Percentiles rank a stretch among this genome's conserved stretches.
phyloP scores from a whole-genome alignment of 306 rosid genomes.

The Cucurbita pepo region DNA sequence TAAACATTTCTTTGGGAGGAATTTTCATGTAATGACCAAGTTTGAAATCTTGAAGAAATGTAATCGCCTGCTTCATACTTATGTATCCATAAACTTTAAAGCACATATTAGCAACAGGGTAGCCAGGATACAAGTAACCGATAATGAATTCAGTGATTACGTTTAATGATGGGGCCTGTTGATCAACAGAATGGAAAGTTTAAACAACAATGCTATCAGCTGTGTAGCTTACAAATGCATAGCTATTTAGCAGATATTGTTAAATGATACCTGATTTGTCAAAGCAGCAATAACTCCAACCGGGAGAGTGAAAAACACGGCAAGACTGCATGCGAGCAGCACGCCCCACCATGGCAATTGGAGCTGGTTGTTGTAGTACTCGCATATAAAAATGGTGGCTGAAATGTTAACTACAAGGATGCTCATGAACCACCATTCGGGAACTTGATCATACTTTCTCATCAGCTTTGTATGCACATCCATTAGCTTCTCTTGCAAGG shows the following conservation, averaged over 20 bases:
- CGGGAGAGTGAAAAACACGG: conserved; percentile 60
- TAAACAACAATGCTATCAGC: background rate
- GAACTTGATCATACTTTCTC: conserved; percentile 56
- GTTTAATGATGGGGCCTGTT: conserved; percentile 45
- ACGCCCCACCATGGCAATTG: conserved; percentile 89
- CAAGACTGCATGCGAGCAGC: conserved; percentile 50
- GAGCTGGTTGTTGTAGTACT: conserved; percentile 42
- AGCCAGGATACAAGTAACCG: conserved; percentile 69
- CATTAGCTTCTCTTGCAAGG: conserved; percentile 37
- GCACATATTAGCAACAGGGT: conserved; percentile 67
- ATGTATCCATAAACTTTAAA: conserved; percentile 63
- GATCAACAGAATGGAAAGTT: background rate
- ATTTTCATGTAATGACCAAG: conserved; percentile 94
- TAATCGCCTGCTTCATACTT: conserved; percentile 57
- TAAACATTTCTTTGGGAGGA: conserved; percentile 73
- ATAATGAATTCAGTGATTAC: conserved; percentile 63
- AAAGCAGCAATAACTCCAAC: conserved; percentile 61
- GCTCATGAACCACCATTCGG: conserved; percentile 69
- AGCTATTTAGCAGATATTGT: background rate
- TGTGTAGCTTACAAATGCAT: background rate
- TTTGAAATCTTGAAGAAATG: conserved; percentile 71
- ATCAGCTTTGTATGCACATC: conserved; percentile 78
- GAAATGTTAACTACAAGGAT: conserved; percentile 44
- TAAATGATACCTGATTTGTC: conserved; percentile 49
- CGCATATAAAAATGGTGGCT: conserved; percentile 33